These are phyloP conservation scores for Penicillium sp. DNA, from an alignment of 2,329 filamentous ascomycete species.

Conservation along the genomic window DNA sequence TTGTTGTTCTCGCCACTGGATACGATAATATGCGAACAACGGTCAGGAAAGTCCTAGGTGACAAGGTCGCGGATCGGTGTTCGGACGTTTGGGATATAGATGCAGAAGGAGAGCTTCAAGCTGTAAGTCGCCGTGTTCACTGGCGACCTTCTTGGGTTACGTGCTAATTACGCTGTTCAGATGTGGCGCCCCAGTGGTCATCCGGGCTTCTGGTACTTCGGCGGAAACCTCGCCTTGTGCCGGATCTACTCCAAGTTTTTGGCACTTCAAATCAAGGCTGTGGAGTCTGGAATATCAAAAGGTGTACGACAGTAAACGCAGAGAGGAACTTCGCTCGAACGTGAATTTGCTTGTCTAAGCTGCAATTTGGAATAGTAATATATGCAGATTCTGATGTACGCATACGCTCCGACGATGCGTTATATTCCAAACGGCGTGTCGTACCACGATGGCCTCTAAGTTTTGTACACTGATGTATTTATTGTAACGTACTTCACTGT, in stretches of 20 bases:
- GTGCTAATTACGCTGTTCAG: conserved; percentile 1
- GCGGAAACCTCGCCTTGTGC: conserved; percentile 62
- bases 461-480: too few relatives aligned
- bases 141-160: neutral
- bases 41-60: conserved; percentile 60
- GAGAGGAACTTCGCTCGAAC: too few relatives aligned
- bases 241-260: conserved; percentile 57
- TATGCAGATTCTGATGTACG: neutral
- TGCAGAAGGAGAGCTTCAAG: conserved; percentile 53
- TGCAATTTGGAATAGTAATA: neutral
- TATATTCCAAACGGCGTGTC: neutral
- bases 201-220: conserved; percentile 64
- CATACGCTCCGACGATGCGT: neutral
- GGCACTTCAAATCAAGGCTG: conserved; percentile 50
- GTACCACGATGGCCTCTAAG: conserved; percentile 6
- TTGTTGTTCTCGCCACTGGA: conserved; percentile 62
- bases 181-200: conserved; percentile 60
- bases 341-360: neutral
- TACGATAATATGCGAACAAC: conserved; percentile 68
- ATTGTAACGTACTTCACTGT: too few relatives aligned
- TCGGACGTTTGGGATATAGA: conserved; percentile 62
- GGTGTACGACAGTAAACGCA: conserved; percentile 3
- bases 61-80: conserved; percentile 57
- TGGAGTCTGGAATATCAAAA: conserved; percentile 37
- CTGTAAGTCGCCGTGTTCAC: conserved; percentile 21